These are phyloP conservation scores for Lactifluus hygrophoroides DNA, from an alignment of 768 basidiomycete genomes.

Conservation along the genomic window DNA sequence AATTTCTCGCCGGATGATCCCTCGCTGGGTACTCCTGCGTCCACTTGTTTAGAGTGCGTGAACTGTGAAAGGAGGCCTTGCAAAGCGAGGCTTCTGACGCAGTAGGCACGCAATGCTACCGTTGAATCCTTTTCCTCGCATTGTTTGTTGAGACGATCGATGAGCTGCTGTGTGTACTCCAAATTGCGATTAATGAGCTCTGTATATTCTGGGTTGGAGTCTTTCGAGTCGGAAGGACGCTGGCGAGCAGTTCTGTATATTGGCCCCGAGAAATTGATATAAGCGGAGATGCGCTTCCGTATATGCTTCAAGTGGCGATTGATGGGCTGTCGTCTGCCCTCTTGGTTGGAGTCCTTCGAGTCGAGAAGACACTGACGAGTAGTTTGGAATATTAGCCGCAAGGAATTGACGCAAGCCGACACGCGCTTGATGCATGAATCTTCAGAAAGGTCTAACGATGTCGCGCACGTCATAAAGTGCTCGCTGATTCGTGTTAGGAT, in stretches of 20 bases:
- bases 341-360: no score
- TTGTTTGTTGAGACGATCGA: background rate
- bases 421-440: background rate
- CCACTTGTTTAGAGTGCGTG: background rate
- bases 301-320: no score
- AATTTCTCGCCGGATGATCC: background rate
- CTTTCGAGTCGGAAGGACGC: background rate
- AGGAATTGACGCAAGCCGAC: background rate
- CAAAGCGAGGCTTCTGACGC: background rate
- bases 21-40: no score
- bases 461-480: slow-evolving; percentile 9
- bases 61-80: background rate
- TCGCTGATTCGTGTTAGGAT: background rate
- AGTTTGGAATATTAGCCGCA: slow-evolving; percentile 1
- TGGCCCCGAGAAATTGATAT: background rate
- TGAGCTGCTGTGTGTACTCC: background rate
- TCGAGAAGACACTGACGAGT: background rate
- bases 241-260: background rate
- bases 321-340: no score
- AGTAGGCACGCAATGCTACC: background rate
- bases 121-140: background rate
- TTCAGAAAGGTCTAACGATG: background rate
- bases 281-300: background rate
- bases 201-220: background rate
- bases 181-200: no score